Evolutionary conservation across 1,139 yeast species (phyloP).

Genomic region (Yamadazyma jaroonii): DNA sequence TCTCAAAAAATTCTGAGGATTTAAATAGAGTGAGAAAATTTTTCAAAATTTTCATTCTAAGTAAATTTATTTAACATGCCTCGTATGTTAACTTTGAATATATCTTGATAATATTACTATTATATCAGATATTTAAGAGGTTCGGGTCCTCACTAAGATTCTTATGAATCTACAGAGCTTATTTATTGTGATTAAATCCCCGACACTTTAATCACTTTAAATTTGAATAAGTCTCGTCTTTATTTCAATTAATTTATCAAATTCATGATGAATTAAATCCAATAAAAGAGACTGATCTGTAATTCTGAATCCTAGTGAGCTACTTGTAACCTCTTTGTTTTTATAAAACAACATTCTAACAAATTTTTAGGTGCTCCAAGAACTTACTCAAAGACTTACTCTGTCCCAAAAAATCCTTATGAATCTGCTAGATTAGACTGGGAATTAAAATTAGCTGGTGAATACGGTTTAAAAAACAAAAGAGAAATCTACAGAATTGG

Average conservation of each 20-base stretch:
- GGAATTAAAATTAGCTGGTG: slow-evolving; percentile 99
- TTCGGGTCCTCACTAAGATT: slow-evolving; percentile 65
- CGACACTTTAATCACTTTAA: slow-evolving; percentile 76
- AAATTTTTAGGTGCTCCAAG: slow-evolving; percentile 80
- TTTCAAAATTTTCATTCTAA: slow-evolving; percentile 9
- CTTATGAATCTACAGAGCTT: slow-evolving; percentile 22
- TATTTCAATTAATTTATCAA: neutral
- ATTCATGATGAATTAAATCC: too few species aligned
- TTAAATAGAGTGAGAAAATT: slow-evolving; percentile 7
- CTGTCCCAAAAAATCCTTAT: slow-evolving; percentile 99
- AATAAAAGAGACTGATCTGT: neutral
- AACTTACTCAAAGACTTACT: slow-evolving; percentile 98
- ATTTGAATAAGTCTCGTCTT: slow-evolving; percentile 13
- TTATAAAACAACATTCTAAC: slow-evolving; percentile 11
- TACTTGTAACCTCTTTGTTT: slow-evolving; percentile 1
- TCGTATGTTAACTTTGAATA: slow-evolving; percentile 40
- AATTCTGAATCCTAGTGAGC: slow-evolving; percentile 3
- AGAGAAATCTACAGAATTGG: slow-evolving; percentile 99
- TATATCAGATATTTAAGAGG: slow-evolving; percentile 33
- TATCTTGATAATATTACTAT: neutral
- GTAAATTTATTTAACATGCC: slow-evolving; percentile 41
- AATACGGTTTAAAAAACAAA: slow-evolving; percentile 99
- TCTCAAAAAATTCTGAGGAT: slow-evolving; percentile 5
- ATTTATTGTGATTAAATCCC: slow-evolving; percentile 65
- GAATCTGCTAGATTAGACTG: slow-evolving; percentile 99